Base-by-base conservation (phyloP, 2,329 filamentous ascomycete species). In the Metarhizium guizhouense region DNA sequence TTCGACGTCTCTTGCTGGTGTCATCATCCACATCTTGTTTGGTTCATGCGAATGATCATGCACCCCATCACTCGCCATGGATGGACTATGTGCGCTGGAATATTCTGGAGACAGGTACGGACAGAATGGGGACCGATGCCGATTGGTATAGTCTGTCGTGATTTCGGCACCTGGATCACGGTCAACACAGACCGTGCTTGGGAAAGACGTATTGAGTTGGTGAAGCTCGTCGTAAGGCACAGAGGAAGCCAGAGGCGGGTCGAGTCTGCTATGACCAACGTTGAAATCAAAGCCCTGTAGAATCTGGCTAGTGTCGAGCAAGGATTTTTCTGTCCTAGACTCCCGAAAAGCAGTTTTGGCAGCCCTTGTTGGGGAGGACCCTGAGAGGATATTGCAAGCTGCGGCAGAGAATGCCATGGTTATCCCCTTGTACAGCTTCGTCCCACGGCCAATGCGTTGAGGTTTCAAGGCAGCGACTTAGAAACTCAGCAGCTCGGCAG, bases 31-130 rank as follows among this genome's bases (percentile, higher is more conserved):
- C 8, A 36, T 8, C 32, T 29, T 40, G 6, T 45, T 29, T 3
- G 30, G 38, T 8, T 52, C 52, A 7, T 38, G 29, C 6, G n/a
- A 47, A 30, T 18, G 40, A 10, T 16, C 60, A 20, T 43, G 42
- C n/a, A 54, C 10, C 2, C 18, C 18, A 13, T 58, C 57, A 29
- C 57, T 58, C 18, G 53, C 54, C 48, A 54, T 53, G 4, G 57
- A 55, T 30, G 57, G 55, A 20, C 58, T 60, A 2, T 54, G 20
- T 14, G 47, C n/a, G 5, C 30, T 20, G 8, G 56, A 36, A 13
- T 51, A 50, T 11, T 36, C 57, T 6, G 58, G 55, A 1, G 54
- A 58, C 30, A 52, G 40, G 36, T 54, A 53, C 30, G 43, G 18
- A 48, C 29, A 14, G 32, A 18, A 7, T 49, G 54, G 34, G 43